Evolutionary conservation across 768 basidiomycete species (phyloP), one percentile per base, ranked within the genome.

Genomic region (Amanita thiersii): DNA sequence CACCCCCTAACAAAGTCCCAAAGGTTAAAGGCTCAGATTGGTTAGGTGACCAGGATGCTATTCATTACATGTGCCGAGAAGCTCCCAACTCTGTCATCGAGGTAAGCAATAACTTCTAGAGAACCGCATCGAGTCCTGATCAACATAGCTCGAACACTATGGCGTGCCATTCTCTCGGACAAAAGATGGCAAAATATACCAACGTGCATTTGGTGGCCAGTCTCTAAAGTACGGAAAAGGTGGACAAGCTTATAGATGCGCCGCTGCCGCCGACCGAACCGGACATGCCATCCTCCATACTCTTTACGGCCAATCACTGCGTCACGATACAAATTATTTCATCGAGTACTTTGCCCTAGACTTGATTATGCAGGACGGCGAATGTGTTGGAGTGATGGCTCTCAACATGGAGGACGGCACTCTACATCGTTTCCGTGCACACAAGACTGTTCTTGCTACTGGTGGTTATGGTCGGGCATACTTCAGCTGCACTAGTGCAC

Each of bases 301-400:
- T 6, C 87, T 99, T 43, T 99, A 99, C 56, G 96, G 96, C 52
- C 96, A 99, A 70, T 98, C 94, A 45, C 79, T 99, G 47, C 85
- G 91, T 45, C 96, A 99, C 73, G 83, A 98, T 73, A 98, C 96
- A 61, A 94, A 98, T 67, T 99, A 97, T 68, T 99, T 99, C 72
- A 98, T 99, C 63, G 96, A 99, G 63, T 99, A 94, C 66, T 98
- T 99, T 61, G 96, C 94, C n/a, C 78, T 94, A 44, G 96, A 99
- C 61, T 70, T 99, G 46, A 90, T 99, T 61, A 99, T 99, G 96
- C 74, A 98, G 60, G 91, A 86, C 49, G 96, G 93, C 52, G 91
- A 97, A 65, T 99, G 96, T 70, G 93, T 99, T 44, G 96, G 96
- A 68, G 96, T 99, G 39, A 87, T 98, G 58, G 96, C 96, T 10